Percentiles rank a stretch among this genome's conserved stretches.
These are phyloP conservation scores for Vachellia pachyceras DNA, from an alignment of 306 rosid species.

Conservation along the genomic window DNA sequence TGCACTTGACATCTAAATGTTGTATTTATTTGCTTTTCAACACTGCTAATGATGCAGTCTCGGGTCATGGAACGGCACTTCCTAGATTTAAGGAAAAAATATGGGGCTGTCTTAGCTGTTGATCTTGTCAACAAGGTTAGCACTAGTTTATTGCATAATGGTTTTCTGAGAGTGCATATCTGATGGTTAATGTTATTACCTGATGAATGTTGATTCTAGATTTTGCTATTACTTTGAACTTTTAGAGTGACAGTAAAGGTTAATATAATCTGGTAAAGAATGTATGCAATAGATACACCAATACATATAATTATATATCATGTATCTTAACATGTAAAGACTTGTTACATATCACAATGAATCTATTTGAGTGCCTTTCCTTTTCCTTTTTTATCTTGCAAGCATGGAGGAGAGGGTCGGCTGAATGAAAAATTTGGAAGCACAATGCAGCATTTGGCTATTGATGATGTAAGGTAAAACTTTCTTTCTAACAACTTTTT, in stretches of 20 bases:
- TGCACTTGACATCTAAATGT: slow-evolving; percentile 12
- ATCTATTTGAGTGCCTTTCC: slow-evolving; percentile 23
- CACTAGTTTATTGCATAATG: slow-evolving; percentile 21
- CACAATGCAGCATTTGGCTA: slow-evolving; percentile 55
- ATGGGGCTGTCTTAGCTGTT: slow-evolving; percentile 80
- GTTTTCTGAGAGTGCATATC: slow-evolving; percentile 6
- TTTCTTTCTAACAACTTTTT: slow-evolving; percentile 37
- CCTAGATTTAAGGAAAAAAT: slow-evolving; percentile 83
- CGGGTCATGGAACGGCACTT: slow-evolving; percentile 78
- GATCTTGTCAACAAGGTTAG: slow-evolving; percentile 80
- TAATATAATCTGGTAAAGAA: background rate
- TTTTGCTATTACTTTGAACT: background rate
- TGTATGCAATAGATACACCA: background rate
- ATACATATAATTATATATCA: background rate
- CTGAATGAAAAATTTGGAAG: slow-evolving; percentile 68
- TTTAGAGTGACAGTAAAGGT: slow-evolving; percentile 5
- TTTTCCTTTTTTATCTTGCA: slow-evolving; percentile 32
- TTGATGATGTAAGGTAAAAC: slow-evolving; percentile 77
- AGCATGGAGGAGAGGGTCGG: slow-evolving; percentile 93
- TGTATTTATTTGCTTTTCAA: slow-evolving; percentile 40
- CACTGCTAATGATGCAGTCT: slow-evolving; percentile 58
- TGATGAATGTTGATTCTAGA: slow-evolving; percentile 6
- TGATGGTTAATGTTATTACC: slow-evolving; percentile 18
- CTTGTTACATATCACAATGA: slow-evolving; percentile 10
- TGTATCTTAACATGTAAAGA: background rate